Percentiles rank a stretch among this genome's conserved stretches.
These are phyloP conservation scores for Fibroporia radiculosa DNA, from an alignment of 768 basidiomycete genomes.

Conservation along the genomic window DNA sequence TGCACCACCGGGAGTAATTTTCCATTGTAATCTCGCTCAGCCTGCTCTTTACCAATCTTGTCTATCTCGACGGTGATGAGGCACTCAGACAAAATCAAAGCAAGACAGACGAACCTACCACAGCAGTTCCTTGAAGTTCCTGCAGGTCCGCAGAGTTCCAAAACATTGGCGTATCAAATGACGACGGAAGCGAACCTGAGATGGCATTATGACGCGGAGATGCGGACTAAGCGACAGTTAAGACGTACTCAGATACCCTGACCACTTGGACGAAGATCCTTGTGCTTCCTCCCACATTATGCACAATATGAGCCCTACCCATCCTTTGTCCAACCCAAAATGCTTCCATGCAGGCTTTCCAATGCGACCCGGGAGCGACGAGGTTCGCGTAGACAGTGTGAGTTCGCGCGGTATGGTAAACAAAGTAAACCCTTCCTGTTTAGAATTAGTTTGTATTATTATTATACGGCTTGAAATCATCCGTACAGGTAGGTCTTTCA, in stretches of 20 bases:
- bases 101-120: constrained; percentile 56
- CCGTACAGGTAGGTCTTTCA: constrained; percentile 64
- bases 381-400: constrained; percentile 75
- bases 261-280: constrained; percentile 58
- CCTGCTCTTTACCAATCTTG: constrained; percentile 81
- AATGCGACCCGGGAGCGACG: constrained; percentile 51
- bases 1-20: constrained; percentile 65
- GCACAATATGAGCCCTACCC: constrained; percentile 83
- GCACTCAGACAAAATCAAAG: not conserved
- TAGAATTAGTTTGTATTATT: not conserved
- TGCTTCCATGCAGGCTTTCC: constrained; percentile 59
- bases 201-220: not conserved
- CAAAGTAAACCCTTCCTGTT: constrained; percentile 63
- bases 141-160: constrained; percentile 71
- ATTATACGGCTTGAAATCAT: not conserved
- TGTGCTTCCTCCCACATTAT: constrained; percentile 92
- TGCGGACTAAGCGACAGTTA: not conserved
- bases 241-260: constrained; percentile 58
- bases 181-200: constrained; percentile 56
- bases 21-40: constrained; percentile 61
- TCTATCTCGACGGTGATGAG: constrained; percentile 32
- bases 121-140: constrained; percentile 76
- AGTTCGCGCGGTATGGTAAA: constrained; percentile 77
- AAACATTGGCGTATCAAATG: constrained; percentile 91
- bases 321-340: constrained; percentile 56